Percentiles rank a stretch among this genome's conserved stretches.
Evolutionary conservation across 2,329 filamentous ascomycete species (phyloP).

Genomic region (Venturia asperata): DNA sequence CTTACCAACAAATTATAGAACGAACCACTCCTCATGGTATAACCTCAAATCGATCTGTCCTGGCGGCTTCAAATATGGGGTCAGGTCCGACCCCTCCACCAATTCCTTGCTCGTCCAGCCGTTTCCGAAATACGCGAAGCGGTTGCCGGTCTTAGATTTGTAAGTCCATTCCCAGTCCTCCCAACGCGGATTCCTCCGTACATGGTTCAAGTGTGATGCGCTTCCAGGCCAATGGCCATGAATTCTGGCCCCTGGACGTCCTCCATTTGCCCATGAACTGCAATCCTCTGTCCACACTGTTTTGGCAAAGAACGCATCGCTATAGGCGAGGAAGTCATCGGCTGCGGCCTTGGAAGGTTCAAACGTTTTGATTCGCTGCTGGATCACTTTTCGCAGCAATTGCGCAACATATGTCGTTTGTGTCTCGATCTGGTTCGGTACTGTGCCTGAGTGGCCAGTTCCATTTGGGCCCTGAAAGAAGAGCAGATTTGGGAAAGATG

Average conservation of each 20-base stretch:
- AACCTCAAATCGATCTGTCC: constrained; percentile 53
- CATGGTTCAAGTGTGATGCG: constrained; percentile 44
- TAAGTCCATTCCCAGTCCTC: constrained; percentile 44
- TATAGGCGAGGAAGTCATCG: constrained; percentile 44
- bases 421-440: constrained; percentile 60
- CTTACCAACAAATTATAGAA: constrained; percentile 22
- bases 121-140: constrained; percentile 60
- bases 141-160: constrained; percentile 34
- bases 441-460: constrained; percentile 43
- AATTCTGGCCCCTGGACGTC: constrained; percentile 28
- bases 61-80: constrained; percentile 53
- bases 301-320: constrained; percentile 39
- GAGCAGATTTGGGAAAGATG: constrained; percentile 61
- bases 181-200: constrained; percentile 37
- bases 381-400: constrained; percentile 44
- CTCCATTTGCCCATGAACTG: constrained; percentile 25
- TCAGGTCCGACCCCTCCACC: constrained; percentile 52
- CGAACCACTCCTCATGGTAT: constrained; percentile 61
- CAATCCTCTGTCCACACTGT: constrained; percentile 39
- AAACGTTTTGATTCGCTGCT: constrained; percentile 40
- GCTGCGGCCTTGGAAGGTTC: constrained; percentile 42
- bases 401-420: constrained; percentile 48
- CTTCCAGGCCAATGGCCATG: constrained; percentile 40
- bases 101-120: constrained; percentile 57
- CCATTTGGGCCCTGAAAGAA: constrained; percentile 17